phyloP scores from a whole-genome alignment of 2,329 filamentous ascomycete genomes.

The Trichophyton schoenleinii region DNA sequence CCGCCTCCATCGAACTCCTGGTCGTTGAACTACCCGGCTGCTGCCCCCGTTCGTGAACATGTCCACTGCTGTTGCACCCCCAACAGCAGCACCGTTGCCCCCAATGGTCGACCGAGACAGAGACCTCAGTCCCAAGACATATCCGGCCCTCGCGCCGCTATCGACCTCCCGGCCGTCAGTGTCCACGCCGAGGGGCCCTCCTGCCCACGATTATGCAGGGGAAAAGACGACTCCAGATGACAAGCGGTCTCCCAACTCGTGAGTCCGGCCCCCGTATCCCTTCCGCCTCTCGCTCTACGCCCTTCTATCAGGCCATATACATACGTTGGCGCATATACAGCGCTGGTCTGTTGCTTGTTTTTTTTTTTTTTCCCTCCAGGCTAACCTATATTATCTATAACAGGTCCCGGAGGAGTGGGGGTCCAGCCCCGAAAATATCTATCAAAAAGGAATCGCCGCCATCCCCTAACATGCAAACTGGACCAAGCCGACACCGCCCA shows the following conservation, averaged over 20 bases:
- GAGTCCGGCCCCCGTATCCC: slow-evolving; percentile 20
- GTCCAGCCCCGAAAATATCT: slow-evolving; percentile 61
- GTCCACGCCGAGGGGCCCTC: slow-evolving; percentile 23
- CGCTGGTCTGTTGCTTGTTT: too few relatives aligned
- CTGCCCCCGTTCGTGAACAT: slow-evolving; percentile 19
- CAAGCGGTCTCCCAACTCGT: slow-evolving; percentile 43
- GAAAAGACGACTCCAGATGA: slow-evolving; percentile 33
- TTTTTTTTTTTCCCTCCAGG: background rate
- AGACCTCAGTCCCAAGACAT: slow-evolving; percentile 34
- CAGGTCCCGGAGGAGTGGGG: slow-evolving; percentile 27
- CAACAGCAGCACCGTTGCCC: slow-evolving; percentile 31
- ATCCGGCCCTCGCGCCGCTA: slow-evolving; percentile 30
- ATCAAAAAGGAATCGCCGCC: slow-evolving; percentile 88
- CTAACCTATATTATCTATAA: background rate
- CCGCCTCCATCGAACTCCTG: background rate
- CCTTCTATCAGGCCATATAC: background rate
- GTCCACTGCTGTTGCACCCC: slow-evolving; percentile 39
- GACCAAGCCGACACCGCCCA: slow-evolving; percentile 40
- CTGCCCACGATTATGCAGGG: slow-evolving; percentile 23
- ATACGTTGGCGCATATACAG: background rate
- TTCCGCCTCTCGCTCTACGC: too few relatives aligned
- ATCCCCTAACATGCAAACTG: slow-evolving; percentile 62
- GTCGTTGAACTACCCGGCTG: background rate
- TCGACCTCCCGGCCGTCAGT: slow-evolving; percentile 23
- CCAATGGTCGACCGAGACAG: slow-evolving; percentile 30